phyloP scores from a whole-genome alignment of 768 basidiomycete genomes.

The Tricholoma furcatifolium region DNA sequence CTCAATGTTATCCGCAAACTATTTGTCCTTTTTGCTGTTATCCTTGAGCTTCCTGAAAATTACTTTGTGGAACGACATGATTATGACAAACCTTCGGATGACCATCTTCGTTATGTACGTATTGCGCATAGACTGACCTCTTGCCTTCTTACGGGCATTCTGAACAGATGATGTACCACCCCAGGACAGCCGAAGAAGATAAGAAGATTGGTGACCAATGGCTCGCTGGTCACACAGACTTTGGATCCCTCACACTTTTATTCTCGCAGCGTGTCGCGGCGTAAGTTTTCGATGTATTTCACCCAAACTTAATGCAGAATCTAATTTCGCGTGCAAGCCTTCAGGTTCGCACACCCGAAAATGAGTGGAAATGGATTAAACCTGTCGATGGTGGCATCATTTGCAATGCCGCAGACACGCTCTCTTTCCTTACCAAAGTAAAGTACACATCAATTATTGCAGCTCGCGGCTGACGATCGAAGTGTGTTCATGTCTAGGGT shows the following conservation, averaged over 20 bases:
- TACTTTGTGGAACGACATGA: constrained; percentile 38
- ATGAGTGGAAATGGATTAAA: constrained; percentile 35
- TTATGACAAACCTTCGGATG: constrained; percentile 31
- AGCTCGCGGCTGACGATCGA: not conserved
- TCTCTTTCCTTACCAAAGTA: constrained; percentile 37
- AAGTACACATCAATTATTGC: not conserved
- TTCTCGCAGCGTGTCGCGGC: constrained; percentile 29
- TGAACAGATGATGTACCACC: constrained; percentile 32
- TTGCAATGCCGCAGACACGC: constrained; percentile 22
- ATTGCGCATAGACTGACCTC: not conserved
- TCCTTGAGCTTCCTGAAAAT: constrained; percentile 48
- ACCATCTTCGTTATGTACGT: constrained; percentile 32
- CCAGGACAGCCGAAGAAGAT: constrained; percentile 39
- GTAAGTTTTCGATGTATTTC: not conserved
- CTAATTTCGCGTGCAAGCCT: constrained; percentile 17
- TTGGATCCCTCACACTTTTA: constrained; percentile 33
- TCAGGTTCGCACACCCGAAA: constrained; percentile 33
- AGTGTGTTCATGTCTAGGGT: constrained; percentile 24
- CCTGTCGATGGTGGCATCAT: constrained; percentile 31
- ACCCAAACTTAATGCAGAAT: not conserved
- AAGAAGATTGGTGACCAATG: constrained; percentile 40
- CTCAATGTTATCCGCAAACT: constrained; percentile 28
- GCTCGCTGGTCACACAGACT: constrained; percentile 46
- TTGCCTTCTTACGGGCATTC: not conserved
- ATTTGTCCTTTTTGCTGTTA: constrained; percentile 34